phyloP scores from a whole-genome alignment of 257 asterid species.

The Solanum gandarillasii region DNA sequence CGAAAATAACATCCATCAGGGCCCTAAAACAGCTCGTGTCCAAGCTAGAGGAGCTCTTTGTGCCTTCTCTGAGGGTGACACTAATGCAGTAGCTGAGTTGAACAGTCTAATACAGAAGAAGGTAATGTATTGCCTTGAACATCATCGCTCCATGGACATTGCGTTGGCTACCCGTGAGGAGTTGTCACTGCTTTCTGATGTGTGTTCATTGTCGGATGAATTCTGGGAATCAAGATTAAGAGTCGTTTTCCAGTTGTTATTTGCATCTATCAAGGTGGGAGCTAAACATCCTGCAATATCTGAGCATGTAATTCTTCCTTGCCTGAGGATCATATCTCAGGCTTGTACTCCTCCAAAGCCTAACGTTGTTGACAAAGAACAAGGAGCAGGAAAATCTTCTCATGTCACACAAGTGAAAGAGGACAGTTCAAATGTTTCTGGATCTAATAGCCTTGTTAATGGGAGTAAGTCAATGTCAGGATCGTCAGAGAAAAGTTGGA shows the following conservation, averaged over 20 bases:
- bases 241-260: constrained; percentile 84
- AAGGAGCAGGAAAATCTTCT: constrained; percentile 45
- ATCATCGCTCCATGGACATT: constrained; percentile 96
- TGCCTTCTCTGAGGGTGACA: constrained; percentile 96
- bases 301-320: constrained; percentile 92
- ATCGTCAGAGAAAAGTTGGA: constrained; percentile 64
- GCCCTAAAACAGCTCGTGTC: constrained; percentile 94
- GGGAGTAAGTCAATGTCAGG: constrained; percentile 43
- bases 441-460: constrained; percentile 37
- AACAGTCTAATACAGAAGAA: constrained; percentile 84
- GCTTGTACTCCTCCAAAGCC: constrained; percentile 99
- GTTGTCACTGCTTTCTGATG: constrained; percentile 82
- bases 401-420: constrained; percentile 47
- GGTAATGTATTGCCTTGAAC: constrained; percentile 91
- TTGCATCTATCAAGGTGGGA: constrained; percentile 89
- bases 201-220: constrained; percentile 91
- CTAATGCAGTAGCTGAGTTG: constrained; percentile 77
- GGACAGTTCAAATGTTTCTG: constrained; percentile 47
- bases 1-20: constrained; percentile 97
- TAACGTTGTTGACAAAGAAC: constrained; percentile 75
- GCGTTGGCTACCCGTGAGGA: constrained; percentile 94
- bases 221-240: constrained; percentile 95
- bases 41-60: constrained; percentile 98
- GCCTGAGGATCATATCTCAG: constrained; percentile 86
- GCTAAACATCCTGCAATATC: constrained; percentile 98